phyloP scores from a whole-genome alignment of 2,329 filamentous ascomycete genomes.

The Aspergillus pseudoviridinutans region DNA sequence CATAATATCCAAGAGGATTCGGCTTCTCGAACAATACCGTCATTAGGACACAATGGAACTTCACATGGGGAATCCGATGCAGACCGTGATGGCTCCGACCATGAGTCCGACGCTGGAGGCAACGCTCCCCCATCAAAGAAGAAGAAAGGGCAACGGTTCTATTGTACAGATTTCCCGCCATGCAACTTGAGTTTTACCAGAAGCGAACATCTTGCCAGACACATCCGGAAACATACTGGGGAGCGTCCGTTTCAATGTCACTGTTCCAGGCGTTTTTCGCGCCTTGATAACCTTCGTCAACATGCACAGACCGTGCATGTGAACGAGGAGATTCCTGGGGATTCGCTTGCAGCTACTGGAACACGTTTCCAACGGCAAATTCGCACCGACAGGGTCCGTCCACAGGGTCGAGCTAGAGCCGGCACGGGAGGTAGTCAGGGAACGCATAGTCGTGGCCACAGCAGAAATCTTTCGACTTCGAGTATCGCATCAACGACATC shows the following conservation, averaged over 20 bases:
- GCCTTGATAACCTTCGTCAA: conserved; percentile 90
- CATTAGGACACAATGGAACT: conserved; percentile 55
- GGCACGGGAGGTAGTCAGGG: conserved; percentile 72
- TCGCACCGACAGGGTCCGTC: conserved; percentile 76
- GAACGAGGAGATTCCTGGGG: conserved; percentile 91
- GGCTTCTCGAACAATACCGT: conserved; percentile 39
- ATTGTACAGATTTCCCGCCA: conserved; percentile 90
- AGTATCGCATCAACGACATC: conserved; percentile 76
- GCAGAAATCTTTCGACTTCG: conserved; percentile 78
- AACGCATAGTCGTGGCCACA: conserved; percentile 71
- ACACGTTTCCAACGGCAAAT: conserved; percentile 91
- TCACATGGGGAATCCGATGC: conserved; percentile 74
- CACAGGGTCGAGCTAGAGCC: conserved; percentile 69
- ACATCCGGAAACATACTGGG: conserved; percentile 97
- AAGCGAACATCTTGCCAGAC: conserved; percentile 89
- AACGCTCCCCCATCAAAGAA: conserved; percentile 74
- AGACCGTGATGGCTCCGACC: conserved; percentile 62
- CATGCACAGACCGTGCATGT: conserved; percentile 97
- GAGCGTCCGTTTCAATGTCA: conserved; percentile 97
- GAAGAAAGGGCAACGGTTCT: conserved; percentile 95
- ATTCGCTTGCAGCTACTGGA: conserved; percentile 88
- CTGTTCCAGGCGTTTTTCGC: conserved; percentile 86
- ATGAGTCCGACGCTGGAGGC: conserved; percentile 60
- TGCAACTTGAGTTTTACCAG: conserved; percentile 93
- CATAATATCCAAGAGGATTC: conserved; percentile 43